phyloP scores from a whole-genome alignment of 805 yeast genomes.

The Jamesozyma lodderae region DNA sequence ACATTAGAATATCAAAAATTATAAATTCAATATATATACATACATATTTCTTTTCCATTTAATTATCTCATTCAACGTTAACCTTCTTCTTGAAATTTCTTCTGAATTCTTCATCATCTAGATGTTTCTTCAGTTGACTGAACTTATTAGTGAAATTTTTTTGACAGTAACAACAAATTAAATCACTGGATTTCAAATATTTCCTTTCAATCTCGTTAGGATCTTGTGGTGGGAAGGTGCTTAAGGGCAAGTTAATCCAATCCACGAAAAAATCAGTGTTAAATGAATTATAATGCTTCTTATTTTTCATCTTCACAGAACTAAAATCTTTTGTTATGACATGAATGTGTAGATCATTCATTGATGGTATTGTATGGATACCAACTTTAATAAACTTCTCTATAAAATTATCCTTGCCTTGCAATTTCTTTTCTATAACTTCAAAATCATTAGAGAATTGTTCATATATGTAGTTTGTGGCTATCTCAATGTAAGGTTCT shows the following conservation, averaged over 20 bases:
- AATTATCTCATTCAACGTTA: neutral
- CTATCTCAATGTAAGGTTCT: constrained; percentile 28
- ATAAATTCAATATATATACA: constrained; percentile 26
- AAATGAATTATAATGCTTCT: constrained; percentile 64
- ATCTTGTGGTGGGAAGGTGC: constrained; percentile 10
- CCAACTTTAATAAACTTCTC: constrained; percentile 41
- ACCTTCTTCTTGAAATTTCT: neutral
- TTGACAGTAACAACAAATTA: constrained; percentile 37
- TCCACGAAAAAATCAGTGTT: constrained; percentile 54
- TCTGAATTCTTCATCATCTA: constrained; percentile 27
- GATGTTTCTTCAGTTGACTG: constrained; percentile 34
- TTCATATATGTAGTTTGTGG: constrained; percentile 26
- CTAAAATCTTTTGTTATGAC: constrained; percentile 57
- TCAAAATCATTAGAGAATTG: constrained; percentile 11
- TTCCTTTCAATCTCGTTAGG: constrained; percentile 34
- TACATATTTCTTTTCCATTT: neutral
- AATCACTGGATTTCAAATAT: constrained; percentile 26
- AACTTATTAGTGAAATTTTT: constrained; percentile 37
- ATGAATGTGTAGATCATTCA: constrained; percentile 65
- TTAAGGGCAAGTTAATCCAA: constrained; percentile 41
- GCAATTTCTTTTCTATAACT: constrained; percentile 5
- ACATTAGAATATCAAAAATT: constrained; percentile 90
- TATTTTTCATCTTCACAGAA: constrained; percentile 46
- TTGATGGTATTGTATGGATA: constrained; percentile 61
- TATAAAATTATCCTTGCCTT: constrained; percentile 14